phyloP scores from a whole-genome alignment of 495 filamentous ascomycete species.

The Penicillium goetzii region DNA sequence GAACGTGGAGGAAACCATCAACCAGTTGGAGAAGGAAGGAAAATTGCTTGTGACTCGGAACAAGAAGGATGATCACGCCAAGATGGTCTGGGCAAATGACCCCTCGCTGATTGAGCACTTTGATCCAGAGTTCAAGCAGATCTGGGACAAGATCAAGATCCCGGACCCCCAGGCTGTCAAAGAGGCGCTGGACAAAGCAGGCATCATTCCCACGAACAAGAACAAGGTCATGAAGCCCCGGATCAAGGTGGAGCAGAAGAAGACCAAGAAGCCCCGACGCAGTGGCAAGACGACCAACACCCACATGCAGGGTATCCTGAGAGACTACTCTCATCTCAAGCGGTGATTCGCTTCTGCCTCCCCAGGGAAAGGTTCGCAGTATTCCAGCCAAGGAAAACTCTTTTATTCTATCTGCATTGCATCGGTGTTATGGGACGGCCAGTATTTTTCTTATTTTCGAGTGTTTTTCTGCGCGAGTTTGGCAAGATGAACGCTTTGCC shows the following conservation, averaged over 20 bases:
- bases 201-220: conserved; percentile 79
- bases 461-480: neutral
- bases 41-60: conserved; percentile 83
- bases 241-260: conserved; percentile 60
- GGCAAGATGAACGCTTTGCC: conserved; percentile 7
- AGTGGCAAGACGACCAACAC: conserved; percentile 88
- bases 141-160: conserved; percentile 82
- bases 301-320: conserved; percentile 87
- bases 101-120: conserved; percentile 73
- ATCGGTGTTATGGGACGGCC: conserved; percentile 24
- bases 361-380: neutral
- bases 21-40: conserved; percentile 73
- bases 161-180: conserved; percentile 77
- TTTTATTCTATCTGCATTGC: conserved; percentile 23
- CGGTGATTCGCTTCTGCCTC: conserved; percentile 28
- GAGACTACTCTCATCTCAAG: conserved; percentile 76
- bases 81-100: conserved; percentile 88
- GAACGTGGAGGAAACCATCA: conserved; percentile 75
- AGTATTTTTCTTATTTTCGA: neutral
- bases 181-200: conserved; percentile 69
- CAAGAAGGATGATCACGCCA: conserved; percentile 87
- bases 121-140: conserved; percentile 77
- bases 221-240: conserved; percentile 63
- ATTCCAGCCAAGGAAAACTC: neutral
- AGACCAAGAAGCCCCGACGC: conserved; percentile 66